These are phyloP conservation scores for Chlorella sp. DNA, from an alignment of 139 green algal species.

Conservation along the genomic window DNA sequence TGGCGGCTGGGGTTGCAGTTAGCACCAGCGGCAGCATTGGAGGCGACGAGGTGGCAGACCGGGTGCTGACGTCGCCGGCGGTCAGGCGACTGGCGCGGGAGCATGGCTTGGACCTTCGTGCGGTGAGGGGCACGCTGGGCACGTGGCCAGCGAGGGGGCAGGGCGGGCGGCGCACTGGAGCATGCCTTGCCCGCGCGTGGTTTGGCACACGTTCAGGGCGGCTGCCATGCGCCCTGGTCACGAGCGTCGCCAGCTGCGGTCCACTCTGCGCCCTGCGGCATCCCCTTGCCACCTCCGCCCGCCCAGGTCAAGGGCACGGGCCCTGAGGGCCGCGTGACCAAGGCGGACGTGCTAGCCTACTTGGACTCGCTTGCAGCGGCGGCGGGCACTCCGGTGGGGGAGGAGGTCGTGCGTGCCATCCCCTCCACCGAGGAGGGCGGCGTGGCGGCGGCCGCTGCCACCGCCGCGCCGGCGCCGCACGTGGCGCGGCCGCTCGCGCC, in stretches of 20 bases:
- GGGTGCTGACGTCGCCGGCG: slow-evolving; percentile 66
- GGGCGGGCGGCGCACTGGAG: no score
- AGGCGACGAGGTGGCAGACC: slow-evolving; percentile 13
- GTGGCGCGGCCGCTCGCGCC: neutral
- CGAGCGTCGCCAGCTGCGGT: no score
- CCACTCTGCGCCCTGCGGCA: no score
- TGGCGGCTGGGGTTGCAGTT: no score
- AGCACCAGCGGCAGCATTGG: slow-evolving; percentile 16
- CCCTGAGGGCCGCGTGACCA: slow-evolving; percentile 68
- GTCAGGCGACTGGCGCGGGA: slow-evolving; percentile 77
- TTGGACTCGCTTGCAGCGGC: slow-evolving; percentile 10
- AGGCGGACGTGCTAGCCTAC: slow-evolving; percentile 48
- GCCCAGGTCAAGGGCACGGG: slow-evolving; percentile 57
- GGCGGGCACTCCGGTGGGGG: neutral
- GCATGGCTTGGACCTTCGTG: slow-evolving; percentile 56
- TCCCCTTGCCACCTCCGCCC: neutral
- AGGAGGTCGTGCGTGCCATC: neutral
- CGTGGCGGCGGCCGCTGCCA: neutral
- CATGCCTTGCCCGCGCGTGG: no score
- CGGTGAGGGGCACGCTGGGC: no score
- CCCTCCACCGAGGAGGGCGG: slow-evolving; percentile 17
- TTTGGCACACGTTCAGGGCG: no score
- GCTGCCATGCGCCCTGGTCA: no score
- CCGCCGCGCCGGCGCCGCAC: neutral
- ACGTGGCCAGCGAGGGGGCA: no score